Percentiles rank a stretch among this genome's conserved stretches.
Conservation (phyloP, 768 basidiomycete genomes). For the Asterophora lycoperdoides region DNA sequence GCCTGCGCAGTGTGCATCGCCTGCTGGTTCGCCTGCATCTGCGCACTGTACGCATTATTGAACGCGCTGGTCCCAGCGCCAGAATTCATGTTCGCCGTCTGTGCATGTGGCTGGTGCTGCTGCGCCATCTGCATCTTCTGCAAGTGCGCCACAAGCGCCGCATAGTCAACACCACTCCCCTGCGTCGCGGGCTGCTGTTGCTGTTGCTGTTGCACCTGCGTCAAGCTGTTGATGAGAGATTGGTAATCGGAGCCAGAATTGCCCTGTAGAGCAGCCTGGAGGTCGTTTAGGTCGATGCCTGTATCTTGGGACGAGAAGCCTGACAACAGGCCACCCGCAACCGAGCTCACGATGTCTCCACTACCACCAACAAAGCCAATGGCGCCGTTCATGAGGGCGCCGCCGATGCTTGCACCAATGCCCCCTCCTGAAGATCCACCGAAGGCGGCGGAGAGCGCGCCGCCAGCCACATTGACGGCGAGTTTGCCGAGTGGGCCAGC, state of each 20-base stretch:
- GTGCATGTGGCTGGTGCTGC: conserved; percentile 7
- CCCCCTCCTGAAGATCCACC: conserved; percentile 2
- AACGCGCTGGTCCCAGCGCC: not conserved
- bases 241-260: conserved; percentile 29
- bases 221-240: conserved; percentile 25
- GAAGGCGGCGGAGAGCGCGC: conserved; percentile 4
- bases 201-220: conserved; percentile 23
- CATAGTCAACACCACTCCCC: conserved; percentile 9
- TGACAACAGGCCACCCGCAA: conserved; percentile 14
- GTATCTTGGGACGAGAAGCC: conserved; percentile 8
- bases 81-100: not conserved
- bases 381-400: not conserved
- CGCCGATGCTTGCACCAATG: conserved; percentile 7
- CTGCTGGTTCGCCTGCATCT: conserved; percentile 3
- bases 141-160: conserved; percentile 9
- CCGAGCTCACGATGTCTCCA: conserved; percentile 1
- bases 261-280: conserved; percentile 28
- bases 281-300: conserved; percentile 15
- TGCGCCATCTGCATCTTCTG: conserved; percentile 9
- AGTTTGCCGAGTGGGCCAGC: conserved; percentile 6
- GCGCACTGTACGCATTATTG: not conserved
- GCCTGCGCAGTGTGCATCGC: not conserved
- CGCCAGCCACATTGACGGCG: conserved; percentile 9
- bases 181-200: conserved; percentile 8
- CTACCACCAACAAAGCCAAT: not conserved